A percentile compares a stretch with the other conserved stretches of the same genome.
phyloP scores from a whole-genome alignment of 345 rosid genomes.

The Arabidopsis suecica region DNA sequence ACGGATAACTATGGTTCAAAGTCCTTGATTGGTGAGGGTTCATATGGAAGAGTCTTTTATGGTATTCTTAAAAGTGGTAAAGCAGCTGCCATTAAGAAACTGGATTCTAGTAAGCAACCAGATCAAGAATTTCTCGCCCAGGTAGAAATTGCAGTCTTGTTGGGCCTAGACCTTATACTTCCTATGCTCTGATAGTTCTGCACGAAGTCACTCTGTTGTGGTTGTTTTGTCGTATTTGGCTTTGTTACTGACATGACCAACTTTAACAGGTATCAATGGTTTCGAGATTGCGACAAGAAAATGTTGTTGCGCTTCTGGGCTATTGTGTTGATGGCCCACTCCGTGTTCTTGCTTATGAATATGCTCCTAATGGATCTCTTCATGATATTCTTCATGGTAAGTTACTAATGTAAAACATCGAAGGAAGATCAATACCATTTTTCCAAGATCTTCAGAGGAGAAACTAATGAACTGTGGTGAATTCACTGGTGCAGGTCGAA shows the following conservation, averaged over 20 bases:
- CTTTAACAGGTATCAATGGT: constrained; percentile 80
- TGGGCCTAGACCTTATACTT: background rate
- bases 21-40: constrained; percentile 89
- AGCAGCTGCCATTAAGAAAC: constrained; percentile 81
- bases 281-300: constrained; percentile 83
- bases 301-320: constrained; percentile 81
- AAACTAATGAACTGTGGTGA: constrained; percentile 15
- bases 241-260: constrained; percentile 3
- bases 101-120: constrained; percentile 93
- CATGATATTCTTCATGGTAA: constrained; percentile 91
- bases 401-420: constrained; percentile 28
- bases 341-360: constrained; percentile 85
- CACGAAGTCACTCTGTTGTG: background rate
- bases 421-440: constrained; percentile 13
- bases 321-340: constrained; percentile 83
- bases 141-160: constrained; percentile 52
- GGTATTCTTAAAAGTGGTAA: constrained; percentile 69
- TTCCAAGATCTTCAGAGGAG: background rate
- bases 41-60: constrained; percentile 88
- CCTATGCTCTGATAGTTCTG: background rate
- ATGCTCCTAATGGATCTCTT: constrained; percentile 93
- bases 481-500: constrained; percentile 59
- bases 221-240: background rate
- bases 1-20: constrained; percentile 71
- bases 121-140: constrained; percentile 86